phyloP scores from a whole-genome alignment of 2,329 filamentous ascomycete species.

The Hirsutella minnesotensis region DNA sequence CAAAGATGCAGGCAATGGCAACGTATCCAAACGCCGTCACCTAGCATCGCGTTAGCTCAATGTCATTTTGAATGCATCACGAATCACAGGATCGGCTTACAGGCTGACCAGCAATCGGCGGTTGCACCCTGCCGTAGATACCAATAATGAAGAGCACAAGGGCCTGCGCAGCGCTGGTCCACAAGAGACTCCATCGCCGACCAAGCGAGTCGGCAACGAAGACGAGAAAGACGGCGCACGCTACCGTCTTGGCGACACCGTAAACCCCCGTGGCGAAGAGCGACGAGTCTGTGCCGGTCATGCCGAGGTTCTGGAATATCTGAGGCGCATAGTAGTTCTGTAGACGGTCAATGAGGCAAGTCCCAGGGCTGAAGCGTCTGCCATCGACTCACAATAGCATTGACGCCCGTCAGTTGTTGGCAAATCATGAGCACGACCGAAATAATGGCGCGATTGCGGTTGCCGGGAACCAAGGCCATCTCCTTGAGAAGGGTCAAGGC shows the following conservation, averaged over 20 bases:
- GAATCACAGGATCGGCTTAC: constrained; percentile 16
- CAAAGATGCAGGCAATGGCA: constrained; percentile 58
- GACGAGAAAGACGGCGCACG: constrained; percentile 51
- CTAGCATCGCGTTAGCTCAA: constrained; percentile 6
- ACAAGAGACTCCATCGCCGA: constrained; percentile 46
- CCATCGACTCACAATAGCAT: constrained; percentile 32
- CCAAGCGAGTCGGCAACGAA: constrained; percentile 60
- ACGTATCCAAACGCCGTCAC: constrained; percentile 57
- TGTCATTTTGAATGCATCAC: background rate
- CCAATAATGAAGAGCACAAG: constrained; percentile 58
- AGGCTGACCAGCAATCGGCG: constrained; percentile 37
- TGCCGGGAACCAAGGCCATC: constrained; percentile 47
- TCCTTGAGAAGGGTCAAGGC: constrained; percentile 49
- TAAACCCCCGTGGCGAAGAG: constrained; percentile 67
- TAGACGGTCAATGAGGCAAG: background rate
- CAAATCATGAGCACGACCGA: constrained; percentile 52
- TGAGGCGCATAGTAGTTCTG: constrained; percentile 56
- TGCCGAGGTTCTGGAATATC: constrained; percentile 55
- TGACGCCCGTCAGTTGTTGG: constrained; percentile 60
- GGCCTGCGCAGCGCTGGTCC: constrained; percentile 52
- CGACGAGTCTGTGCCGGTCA: constrained; percentile 40
- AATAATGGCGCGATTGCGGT: constrained; percentile 53
- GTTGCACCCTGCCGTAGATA: constrained; percentile 53
- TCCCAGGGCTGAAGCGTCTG: background rate
- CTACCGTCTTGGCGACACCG: constrained; percentile 56